phyloP scores from a whole-genome alignment of 352 stramenopile species.

The Globisporangium nunn region DNA sequence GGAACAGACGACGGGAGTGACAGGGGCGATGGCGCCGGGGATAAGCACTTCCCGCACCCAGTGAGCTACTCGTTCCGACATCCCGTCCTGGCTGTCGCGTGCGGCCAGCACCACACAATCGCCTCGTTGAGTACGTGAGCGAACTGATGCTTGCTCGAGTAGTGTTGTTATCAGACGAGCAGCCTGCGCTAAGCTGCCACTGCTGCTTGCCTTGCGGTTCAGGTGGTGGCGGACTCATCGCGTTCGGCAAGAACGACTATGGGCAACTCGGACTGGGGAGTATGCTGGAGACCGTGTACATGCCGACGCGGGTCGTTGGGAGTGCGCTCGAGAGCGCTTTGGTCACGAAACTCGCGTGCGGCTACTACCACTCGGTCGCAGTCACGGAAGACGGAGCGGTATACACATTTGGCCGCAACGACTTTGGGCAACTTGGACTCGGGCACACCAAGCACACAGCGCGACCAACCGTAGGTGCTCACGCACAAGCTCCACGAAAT shows the following conservation, averaged over 20 bases:
- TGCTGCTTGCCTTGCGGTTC: neutral
- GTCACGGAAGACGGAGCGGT: conserved; percentile 61
- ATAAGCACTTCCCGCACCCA: conserved; percentile 55
- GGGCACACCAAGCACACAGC: conserved; percentile 72
- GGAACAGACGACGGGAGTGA: conserved; percentile 20
- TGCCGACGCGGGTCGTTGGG: conserved; percentile 37
- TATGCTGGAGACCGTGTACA: conserved; percentile 32
- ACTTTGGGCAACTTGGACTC: conserved; percentile 91
- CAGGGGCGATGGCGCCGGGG: conserved; percentile 13
- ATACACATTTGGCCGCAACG: conserved; percentile 89
- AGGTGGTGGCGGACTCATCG: conserved; percentile 56
- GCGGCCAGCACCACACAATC: conserved; percentile 87
- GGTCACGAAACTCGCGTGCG: conserved; percentile 77
- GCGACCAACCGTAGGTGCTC: conserved; percentile 36
- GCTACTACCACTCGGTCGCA: conserved; percentile 89
- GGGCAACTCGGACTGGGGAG: conserved; percentile 81
- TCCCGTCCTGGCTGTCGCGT: conserved; percentile 69
- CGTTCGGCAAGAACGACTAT: conserved; percentile 91
- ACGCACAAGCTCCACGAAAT: neutral
- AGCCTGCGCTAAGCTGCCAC: neutral
- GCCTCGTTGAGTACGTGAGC: conserved; percentile 37
- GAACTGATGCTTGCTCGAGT: neutral
- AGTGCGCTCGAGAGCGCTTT: conserved; percentile 48
- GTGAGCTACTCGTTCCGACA: conserved; percentile 42
- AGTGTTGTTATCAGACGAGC: neutral